These are phyloP conservation scores for Atractiella rhizophila DNA, from an alignment of 768 basidiomycete species.

Conservation along the genomic window DNA sequence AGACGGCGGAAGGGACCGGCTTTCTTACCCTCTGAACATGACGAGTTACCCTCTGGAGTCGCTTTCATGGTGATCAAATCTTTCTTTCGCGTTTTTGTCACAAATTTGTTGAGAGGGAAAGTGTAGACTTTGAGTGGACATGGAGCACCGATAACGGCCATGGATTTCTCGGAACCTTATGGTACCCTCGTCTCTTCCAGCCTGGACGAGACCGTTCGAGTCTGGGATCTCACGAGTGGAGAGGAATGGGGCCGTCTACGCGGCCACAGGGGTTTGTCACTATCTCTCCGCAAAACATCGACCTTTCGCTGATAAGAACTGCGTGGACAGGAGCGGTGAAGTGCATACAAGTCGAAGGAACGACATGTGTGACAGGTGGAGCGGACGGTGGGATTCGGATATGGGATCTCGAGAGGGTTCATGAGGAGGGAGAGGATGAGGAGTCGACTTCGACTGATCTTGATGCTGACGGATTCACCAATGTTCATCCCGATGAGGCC, in stretches of 20 bases:
- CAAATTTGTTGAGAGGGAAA: no score
- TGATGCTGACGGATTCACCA: conserved; percentile 1
- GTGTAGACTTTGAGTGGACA: conserved; percentile 26
- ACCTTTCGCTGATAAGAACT: no score
- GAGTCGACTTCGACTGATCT: conserved; percentile 21
- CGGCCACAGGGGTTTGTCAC: conserved; percentile 31
- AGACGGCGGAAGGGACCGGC: conserved; percentile 42
- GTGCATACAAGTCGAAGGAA: conserved; percentile 74
- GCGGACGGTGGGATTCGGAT: conserved; percentile 59
- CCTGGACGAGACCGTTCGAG: conserved; percentile 49
- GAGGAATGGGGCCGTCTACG: conserved; percentile 59
- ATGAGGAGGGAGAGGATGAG: conserved; percentile 28
- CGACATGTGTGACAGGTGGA: conserved; percentile 68
- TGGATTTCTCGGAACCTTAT: conserved; percentile 93
- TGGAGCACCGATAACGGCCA: conserved; percentile 27
- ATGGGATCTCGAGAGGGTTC: conserved; percentile 47
- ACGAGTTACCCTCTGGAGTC: conserved; percentile 72
- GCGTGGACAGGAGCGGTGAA: no score
- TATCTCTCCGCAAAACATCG: no score
- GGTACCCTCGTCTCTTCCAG: conserved; percentile 61
- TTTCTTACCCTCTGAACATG: conserved; percentile 90
- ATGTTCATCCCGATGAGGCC: not conserved
- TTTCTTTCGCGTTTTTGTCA: no score
- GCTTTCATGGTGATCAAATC: no score
- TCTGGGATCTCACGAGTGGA: conserved; percentile 84